Base-by-base conservation (phyloP, 306 rosid genomes). In the Betula pendula region DNA sequence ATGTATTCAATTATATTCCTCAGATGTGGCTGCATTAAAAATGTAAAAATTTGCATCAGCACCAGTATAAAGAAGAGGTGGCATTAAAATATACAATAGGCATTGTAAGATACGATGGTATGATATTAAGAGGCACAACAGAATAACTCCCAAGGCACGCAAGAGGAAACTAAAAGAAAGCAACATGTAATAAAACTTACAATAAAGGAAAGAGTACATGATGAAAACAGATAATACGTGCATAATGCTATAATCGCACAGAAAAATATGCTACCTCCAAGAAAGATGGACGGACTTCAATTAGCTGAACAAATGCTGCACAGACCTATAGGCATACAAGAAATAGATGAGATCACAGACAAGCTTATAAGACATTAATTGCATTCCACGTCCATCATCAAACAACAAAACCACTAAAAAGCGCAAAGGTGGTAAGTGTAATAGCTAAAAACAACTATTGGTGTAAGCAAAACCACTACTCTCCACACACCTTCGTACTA, bases 251-350 rank as follows among this genome's bases (percentile, higher is more conserved):
- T 27, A 75, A 72, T 42, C 53, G 71, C 63, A 16, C 77, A 67
- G 63, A 75, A 71, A 73, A 73, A 77, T 68, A 82, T 31, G 43
- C 86, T 44, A 53, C 99, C 99, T 96, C 93, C 85, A 96, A 90
- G 94, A 91, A 85, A 73, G 96, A 87, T 0, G 98, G 93, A 68
- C 86, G 94, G 52, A 96, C 97, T 93, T 96, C 98, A 80, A 93
- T 91, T 79, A 96, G 92, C 88, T 96, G 99, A 75, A 96, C 98
- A 65, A 96, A 96, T 81, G 99, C 99, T 22, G 91, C 84, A 80
- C 97, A 87, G 77, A 96, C 99, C 99, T 96, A 91, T 81, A 51
- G 43, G 59, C 11, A 50, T 3, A 70, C 56, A 53, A 65, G 25
- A 35, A n/a, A 40, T 45, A 55, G 56, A 42, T 80, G 59, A 68